Conservation (phyloP, 495 filamentous ascomycete species). For the Aspergillus taichungensis region DNA sequence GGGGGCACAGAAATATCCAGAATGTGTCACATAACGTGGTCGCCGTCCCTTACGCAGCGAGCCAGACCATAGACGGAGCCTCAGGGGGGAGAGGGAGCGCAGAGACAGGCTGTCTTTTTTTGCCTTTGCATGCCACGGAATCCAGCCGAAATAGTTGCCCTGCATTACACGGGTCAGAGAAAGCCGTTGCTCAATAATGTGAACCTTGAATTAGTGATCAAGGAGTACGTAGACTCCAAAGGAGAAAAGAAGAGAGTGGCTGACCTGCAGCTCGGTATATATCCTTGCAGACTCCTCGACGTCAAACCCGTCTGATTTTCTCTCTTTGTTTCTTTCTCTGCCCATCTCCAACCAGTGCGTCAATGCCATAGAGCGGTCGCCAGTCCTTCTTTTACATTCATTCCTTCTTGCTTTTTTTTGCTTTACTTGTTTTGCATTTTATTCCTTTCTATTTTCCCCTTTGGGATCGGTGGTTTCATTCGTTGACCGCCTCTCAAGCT, state of each 20-base stretch:
- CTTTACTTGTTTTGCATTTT: slow-evolving; percentile 11
- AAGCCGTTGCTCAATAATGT: slow-evolving; percentile 5
- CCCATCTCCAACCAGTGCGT: slow-evolving; percentile 7
- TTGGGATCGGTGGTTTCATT: no score
- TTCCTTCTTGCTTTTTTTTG: slow-evolving; percentile 6
- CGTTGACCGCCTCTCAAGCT: no score
- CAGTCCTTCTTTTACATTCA: slow-evolving; percentile 11
- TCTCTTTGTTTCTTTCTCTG: slow-evolving; percentile 5
- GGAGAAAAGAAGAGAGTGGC: no score
- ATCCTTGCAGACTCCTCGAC: no score
- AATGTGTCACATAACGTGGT: slow-evolving; percentile 14
- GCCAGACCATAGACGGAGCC: no score
- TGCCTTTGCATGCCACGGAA: slow-evolving; percentile 9
- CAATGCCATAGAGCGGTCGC: slow-evolving; percentile 19
- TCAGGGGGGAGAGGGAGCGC: neutral
- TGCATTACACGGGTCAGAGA: slow-evolving; percentile 8
- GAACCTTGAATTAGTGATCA: no score
- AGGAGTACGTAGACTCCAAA: no score
- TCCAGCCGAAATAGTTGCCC: slow-evolving; percentile 7
- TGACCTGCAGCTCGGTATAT: no score
- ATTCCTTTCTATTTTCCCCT: slow-evolving; percentile 21
- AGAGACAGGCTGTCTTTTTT: slow-evolving; percentile 8
- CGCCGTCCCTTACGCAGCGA: neutral
- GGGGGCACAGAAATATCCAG: neutral
- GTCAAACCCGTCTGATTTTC: neutral